Evolutionary conservation across 345 rosid species (phyloP).

Genomic region (Arabis hirsuta): DNA sequence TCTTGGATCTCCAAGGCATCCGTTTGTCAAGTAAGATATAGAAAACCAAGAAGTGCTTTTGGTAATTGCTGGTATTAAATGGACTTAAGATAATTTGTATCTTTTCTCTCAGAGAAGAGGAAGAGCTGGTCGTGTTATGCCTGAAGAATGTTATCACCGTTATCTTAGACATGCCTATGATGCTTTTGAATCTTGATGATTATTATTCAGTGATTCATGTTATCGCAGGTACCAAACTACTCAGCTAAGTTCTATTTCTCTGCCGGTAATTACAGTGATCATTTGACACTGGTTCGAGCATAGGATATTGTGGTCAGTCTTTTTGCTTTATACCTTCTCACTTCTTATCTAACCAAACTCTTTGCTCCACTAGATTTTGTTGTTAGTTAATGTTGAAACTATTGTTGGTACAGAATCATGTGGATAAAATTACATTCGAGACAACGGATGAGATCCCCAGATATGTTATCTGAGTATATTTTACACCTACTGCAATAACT

Average conservation of each 20-base stretch:
- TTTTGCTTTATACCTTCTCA: too few species aligned
- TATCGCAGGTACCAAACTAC: constrained; percentile 65
- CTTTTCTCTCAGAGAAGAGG: constrained; percentile 73
- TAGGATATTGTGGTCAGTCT: constrained; percentile 30
- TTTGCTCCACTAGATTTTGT: too few species aligned
- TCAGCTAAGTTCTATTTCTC: constrained; percentile 84
- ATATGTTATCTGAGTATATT: not conserved
- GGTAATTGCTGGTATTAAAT: not conserved
- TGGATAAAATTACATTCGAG: too few species aligned
- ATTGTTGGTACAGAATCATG: too few species aligned
- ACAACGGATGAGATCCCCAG: too few species aligned
- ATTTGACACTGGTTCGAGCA: constrained; percentile 79
- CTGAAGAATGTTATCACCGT: constrained; percentile 96
- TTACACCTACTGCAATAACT: constrained; percentile 49
- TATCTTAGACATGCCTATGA: constrained; percentile 92
- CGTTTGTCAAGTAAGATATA: constrained; percentile 83
- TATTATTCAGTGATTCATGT: constrained; percentile 13
- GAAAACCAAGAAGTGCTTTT: not conserved
- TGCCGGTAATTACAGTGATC: constrained; percentile 75
- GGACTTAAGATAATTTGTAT: not conserved
- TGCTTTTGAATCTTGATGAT: constrained; percentile 49
- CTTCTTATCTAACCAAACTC: too few species aligned
- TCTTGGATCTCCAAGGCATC: constrained; percentile 98
- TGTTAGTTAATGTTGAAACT: not conserved
- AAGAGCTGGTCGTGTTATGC: constrained; percentile 98